Evolutionary conservation across 2,329 filamentous ascomycete genomes (phyloP).

Genomic region (Alternaria ethzedia): DNA sequence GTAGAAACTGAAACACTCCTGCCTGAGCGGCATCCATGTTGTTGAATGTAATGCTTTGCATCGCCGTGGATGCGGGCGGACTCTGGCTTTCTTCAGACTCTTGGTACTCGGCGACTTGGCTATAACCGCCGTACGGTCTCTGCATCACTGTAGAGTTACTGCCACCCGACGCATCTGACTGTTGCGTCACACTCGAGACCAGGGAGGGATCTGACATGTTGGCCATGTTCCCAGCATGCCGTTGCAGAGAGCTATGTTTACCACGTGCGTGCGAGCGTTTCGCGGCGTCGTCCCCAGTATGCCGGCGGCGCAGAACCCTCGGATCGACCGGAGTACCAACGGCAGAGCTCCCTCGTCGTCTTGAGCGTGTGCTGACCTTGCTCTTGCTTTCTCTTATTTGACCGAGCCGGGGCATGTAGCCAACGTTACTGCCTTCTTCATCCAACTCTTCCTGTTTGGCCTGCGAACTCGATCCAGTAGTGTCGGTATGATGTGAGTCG

Average conservation of each 20-base stretch:
- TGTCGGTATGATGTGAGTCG: conserved; percentile 23
- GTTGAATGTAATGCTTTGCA: conserved; percentile 14
- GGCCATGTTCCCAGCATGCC: conserved; percentile 36
- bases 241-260: conserved; percentile 43
- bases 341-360: conserved; percentile 30
- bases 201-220: conserved; percentile 51
- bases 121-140: conserved; percentile 49
- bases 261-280: conserved; percentile 39
- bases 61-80: conserved; percentile 18
- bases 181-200: conserved; percentile 50
- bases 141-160: conserved; percentile 57
- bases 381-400: conserved; percentile 51
- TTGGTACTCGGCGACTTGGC: conserved; percentile 29
- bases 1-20: conserved; percentile 41
- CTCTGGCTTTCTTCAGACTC: conserved; percentile 18
- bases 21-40: conserved; percentile 28
- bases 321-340: conserved; percentile 24
- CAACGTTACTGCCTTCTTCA: conserved; percentile 25
- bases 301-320: conserved; percentile 24
- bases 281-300: conserved; percentile 26
- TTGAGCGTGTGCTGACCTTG: conserved; percentile 34
- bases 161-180: conserved; percentile 51
- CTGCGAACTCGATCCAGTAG: conserved; percentile 13
- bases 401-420: conserved; percentile 50
- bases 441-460: conserved; percentile 22